Base-by-base conservation (phyloP, 257 asterid genomes). In the Solanum pennellii region DNA sequence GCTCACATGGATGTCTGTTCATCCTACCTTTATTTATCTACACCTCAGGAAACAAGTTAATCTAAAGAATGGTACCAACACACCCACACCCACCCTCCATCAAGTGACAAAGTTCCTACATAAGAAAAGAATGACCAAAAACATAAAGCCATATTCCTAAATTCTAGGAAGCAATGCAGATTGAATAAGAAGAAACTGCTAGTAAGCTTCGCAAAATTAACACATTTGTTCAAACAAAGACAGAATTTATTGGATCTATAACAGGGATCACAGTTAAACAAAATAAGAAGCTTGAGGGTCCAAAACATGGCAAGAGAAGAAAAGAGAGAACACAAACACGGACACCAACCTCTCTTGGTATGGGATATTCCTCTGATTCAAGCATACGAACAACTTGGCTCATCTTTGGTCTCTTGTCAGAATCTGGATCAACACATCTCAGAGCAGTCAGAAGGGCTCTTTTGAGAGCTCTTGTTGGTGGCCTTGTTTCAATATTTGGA, bases 351-450 rank as follows among this genome's bases (percentile, higher is more conserved):
- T 95, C 99, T 93, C 98, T 94, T 86, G 97, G 98, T 87, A 95
- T 92, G 71, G 99, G 99, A 91, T 95, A 96, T 92, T 97, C 99
- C 87, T 96, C 99, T 7, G 99, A 95, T 88, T 97, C 99, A 84
- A 94, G 98, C 99, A 97, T 97, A 52, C 98, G 95, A 72, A 95
- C 98, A 91, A 95, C 99, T 90, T 94, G 99, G 91, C 95, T 94
- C 99, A 97, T 97, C 91, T 93, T 94, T 1, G 99, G 98, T 82
- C 99, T 92, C 93, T 97, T 95, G 92, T 97, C 98, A 27, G 99
- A 95, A 93, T 95, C 99, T 23, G 98, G 99, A 88, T 97, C 99
- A n/a, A 97, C 99, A 56, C 99, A 97, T 90, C 99, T 91, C 90
- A 97, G 88, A 89, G 98, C 99, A 83, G 98, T 95, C 93, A 95